Evolutionary conservation across 2,329 filamentous ascomycete species (phyloP).

Genomic region (Colletotrichum lupini): DNA sequence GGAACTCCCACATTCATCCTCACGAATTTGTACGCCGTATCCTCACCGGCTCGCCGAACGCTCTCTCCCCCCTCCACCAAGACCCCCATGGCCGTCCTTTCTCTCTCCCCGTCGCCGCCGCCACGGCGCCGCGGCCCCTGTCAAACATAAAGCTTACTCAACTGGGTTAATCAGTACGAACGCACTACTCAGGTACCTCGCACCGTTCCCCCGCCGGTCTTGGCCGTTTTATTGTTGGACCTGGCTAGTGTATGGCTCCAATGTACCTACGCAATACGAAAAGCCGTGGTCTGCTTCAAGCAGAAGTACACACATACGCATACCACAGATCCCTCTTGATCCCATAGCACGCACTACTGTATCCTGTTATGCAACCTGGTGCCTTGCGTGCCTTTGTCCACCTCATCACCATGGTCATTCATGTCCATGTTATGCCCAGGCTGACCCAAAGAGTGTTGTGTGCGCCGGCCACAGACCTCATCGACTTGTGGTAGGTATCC

Average conservation of each 20-base stretch:
- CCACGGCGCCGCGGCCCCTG: constrained; percentile 30
- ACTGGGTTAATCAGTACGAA: constrained; percentile 24
- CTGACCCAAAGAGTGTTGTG: constrained; percentile 7
- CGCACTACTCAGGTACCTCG: constrained; percentile 29
- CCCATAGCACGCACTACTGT: constrained; percentile 34
- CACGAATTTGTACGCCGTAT: neutral
- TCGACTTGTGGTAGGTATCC: constrained; percentile 31
- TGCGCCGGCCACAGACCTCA: constrained; percentile 32
- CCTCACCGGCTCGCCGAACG: constrained; percentile 18
- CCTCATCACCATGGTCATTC: constrained; percentile 11
- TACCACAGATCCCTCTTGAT: constrained; percentile 32
- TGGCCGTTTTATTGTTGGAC: constrained; percentile 21
- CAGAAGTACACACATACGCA: neutral
- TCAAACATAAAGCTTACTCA: constrained; percentile 32
- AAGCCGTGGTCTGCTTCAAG: constrained; percentile 19
- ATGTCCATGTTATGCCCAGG: constrained; percentile 6
- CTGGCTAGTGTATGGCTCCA: constrained; percentile 19
- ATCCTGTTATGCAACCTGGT: constrained; percentile 26
- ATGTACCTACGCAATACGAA: constrained; percentile 29
- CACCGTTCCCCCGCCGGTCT: constrained; percentile 24
- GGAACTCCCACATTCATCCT: neutral
- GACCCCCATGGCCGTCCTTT: constrained; percentile 21
- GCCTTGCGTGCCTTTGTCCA: constrained; percentile 25
- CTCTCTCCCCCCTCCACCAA: constrained; percentile 13
- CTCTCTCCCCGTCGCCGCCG: constrained; percentile 20